Base-by-base conservation (phyloP, 2,329 filamentous ascomycete genomes). In the Colletotrichum chlorophyti region DNA sequence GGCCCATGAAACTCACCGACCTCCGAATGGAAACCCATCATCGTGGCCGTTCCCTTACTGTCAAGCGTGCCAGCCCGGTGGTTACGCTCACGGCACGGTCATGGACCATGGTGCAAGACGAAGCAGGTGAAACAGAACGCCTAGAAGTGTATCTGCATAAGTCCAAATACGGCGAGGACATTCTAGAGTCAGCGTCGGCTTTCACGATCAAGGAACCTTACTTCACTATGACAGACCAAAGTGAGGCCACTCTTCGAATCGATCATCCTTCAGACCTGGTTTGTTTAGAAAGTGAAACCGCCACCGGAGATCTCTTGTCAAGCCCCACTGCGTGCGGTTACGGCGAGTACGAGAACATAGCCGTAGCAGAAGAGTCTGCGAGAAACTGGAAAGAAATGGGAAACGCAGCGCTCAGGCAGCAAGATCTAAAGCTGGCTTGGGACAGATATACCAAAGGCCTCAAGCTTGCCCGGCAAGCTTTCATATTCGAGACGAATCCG, bases 151-250 rank as follows among this genome's bases (percentile, higher is more conserved):
- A 65, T 26, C 47, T 77, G 17, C 74, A 76, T 35, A 74, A 70
- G 60, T 70, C 60, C 48, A 73, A 21, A 48, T 66, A 46, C 29
- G 69, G 70, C 0, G 38, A 65, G 21, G 73, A 77, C 7, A 40
- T 71, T 1, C 53, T 77, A 6, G 72, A 75, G 70, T 42, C 66
- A 53, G 35, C 65, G 63, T 61, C 69, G 1, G 63, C 70, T 0
- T 66, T 81, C 6, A 29, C 79, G 5, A 64, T 83, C 12, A 83
- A 82, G 51, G 81, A 83, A 60, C 80, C 80, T 0, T 83, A 77
- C 53, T 75, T 81, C 57, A 81, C 79, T 11, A 41, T 75, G 1
- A 76, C 71, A 48, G 66, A 65, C 11, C 67, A 77, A 34, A 77
- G 75, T 4, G 68, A 75, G 10, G 71, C 73, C 41, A 72, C 70